phyloP scores from a whole-genome alignment of 805 yeast genomes.

The Starmerella bombicola region DNA sequence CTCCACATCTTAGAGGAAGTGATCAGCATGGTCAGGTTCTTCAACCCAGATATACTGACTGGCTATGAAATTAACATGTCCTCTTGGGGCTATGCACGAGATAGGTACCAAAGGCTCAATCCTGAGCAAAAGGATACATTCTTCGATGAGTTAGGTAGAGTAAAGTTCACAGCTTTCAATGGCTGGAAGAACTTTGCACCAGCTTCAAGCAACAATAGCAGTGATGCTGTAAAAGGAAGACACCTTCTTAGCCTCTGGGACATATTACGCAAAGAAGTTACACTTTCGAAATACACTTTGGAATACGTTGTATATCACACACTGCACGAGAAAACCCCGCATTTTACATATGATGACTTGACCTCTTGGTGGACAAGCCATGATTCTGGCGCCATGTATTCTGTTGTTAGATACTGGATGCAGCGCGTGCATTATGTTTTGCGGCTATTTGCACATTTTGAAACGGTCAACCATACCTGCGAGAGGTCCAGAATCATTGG shows the following conservation, averaged over 20 bases:
- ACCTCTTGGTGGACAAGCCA: conserved; percentile 35
- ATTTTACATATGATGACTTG: conserved; percentile 38
- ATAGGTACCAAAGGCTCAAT: conserved; percentile 33
- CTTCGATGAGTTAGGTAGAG: conserved; percentile 16
- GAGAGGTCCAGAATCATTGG: conserved; percentile 83
- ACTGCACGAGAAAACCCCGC: conserved; percentile 57
- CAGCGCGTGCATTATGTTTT: conserved; percentile 36
- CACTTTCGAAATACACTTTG: conserved; percentile 53
- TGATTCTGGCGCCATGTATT: conserved; percentile 18
- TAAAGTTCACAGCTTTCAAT: conserved; percentile 1
- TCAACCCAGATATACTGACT: conserved; percentile 78
- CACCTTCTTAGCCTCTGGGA: conserved; percentile 84
- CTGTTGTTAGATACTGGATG: conserved; percentile 37
- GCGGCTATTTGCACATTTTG: conserved; percentile 46
- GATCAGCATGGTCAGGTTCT: conserved; percentile 40
- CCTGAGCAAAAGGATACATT: conserved; percentile 4
- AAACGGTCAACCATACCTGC: conserved; percentile 53
- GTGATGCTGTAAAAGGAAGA: conserved; percentile 59
- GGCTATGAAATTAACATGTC: conserved; percentile 71
- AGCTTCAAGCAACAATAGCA: conserved; percentile 15
- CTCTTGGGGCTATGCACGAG: conserved; percentile 86
- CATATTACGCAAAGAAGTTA: conserved; percentile 47
- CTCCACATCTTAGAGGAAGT: conserved; percentile 44
- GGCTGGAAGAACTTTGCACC: conserved; percentile 43
- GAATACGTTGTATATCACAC: conserved; percentile 65